phyloP scores from a whole-genome alignment of 2,329 filamentous ascomycete genomes.

The Colletotrichum viniferum region DNA sequence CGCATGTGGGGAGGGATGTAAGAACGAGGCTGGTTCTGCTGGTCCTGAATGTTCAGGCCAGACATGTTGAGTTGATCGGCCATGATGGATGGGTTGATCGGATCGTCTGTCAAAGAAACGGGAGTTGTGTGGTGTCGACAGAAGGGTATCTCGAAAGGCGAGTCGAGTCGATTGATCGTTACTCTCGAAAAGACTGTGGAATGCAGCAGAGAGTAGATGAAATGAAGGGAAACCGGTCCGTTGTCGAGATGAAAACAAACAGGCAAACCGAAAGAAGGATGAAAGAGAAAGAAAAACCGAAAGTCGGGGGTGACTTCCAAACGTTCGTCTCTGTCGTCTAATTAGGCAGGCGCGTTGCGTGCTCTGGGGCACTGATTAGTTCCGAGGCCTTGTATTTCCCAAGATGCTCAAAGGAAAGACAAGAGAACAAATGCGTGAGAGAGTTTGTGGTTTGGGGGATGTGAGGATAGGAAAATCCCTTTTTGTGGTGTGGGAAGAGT shows the following conservation, averaged over 20 bases:
- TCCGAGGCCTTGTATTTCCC: constrained; percentile 31
- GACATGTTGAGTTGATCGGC: constrained; percentile 86
- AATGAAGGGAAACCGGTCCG: constrained; percentile 25
- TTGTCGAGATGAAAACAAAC: constrained; percentile 20
- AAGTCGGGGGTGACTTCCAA: constrained; percentile 29
- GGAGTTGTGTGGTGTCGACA: not conserved
- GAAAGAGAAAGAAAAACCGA: constrained; percentile 26
- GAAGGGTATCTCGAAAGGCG: constrained; percentile 11
- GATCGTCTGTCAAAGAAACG: constrained; percentile 11
- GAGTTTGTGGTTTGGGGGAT: constrained; percentile 26
- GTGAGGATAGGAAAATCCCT: constrained; percentile 24
- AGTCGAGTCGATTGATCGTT: constrained; percentile 12
- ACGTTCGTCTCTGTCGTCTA: constrained; percentile 35
- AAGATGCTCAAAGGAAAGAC: constrained; percentile 53
- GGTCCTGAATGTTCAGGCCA: constrained; percentile 66
- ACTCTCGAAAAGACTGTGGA: constrained; percentile 33
- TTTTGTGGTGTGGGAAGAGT: constrained; percentile 31
- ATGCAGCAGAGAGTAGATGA: constrained; percentile 8
- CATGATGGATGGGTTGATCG: constrained; percentile 58
- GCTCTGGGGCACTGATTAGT: constrained; percentile 23
- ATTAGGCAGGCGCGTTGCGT: constrained; percentile 22
- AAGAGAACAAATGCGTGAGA: constrained; percentile 38
- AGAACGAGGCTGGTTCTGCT: constrained; percentile 59
- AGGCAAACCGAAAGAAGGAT: constrained; percentile 20
- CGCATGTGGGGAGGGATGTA: constrained; percentile 90